phyloP scores from a whole-genome alignment of 768 basidiomycete species.

The Tephrocybe sp. region DNA sequence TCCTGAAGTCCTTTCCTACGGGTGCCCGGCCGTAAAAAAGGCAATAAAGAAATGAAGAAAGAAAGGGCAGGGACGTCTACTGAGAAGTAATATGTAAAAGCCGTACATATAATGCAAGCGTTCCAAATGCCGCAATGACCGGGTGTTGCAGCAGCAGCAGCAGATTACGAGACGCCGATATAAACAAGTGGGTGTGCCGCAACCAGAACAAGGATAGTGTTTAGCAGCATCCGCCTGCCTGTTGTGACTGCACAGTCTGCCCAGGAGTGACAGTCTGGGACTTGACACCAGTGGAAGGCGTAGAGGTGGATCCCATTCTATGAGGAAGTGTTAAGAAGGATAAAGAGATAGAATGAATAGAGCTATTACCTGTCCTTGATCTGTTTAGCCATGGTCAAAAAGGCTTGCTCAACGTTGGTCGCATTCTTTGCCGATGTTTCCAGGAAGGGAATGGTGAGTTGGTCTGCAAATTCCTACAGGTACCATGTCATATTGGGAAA shows the following conservation, averaged over 20 bases:
- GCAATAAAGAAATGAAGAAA: conserved; percentile 9
- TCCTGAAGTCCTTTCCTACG: conserved; percentile 16
- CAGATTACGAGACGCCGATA: conserved; percentile 12
- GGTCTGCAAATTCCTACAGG: conserved; percentile 88
- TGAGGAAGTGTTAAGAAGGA: not conserved
- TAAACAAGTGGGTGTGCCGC: not conserved
- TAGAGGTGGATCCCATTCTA: conserved; percentile 85
- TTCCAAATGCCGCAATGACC: conserved; percentile 15
- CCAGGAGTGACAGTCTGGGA: conserved; percentile 84
- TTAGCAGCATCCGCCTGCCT: conserved; percentile 80
- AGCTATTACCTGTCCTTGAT: conserved; percentile 77
- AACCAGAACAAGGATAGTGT: conserved; percentile 13
- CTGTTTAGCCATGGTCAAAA: conserved; percentile 98
- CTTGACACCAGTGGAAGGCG: conserved; percentile 74
- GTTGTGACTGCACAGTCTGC: conserved; percentile 78
- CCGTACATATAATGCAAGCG: conserved; percentile 31
- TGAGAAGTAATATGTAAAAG: conserved; percentile 34
- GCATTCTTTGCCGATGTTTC: conserved; percentile 99
- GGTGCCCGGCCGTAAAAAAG: conserved; percentile 17
- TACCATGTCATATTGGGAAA: not conserved
- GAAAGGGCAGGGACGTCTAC: conserved; percentile 28
- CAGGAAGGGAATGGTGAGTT: conserved; percentile 90
- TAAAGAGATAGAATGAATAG: conserved; percentile 15
- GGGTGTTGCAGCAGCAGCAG: conserved; percentile 15
- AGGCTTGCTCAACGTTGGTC: conserved; percentile 98